Evolutionary conservation across 2,329 filamentous ascomycete species (phyloP).

Genomic region (Emmonsia crescens): DNA sequence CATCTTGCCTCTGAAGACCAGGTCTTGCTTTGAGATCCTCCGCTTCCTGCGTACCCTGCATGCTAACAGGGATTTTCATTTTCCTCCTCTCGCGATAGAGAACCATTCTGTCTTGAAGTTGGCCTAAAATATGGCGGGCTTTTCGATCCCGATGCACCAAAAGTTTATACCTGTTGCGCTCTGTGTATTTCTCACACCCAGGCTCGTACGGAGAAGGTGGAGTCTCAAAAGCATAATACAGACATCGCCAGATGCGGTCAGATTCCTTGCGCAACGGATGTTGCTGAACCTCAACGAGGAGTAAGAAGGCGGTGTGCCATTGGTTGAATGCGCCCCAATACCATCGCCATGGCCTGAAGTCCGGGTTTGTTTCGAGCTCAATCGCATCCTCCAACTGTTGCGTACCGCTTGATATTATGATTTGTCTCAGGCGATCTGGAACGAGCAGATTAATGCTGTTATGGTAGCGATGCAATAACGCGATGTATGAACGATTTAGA

Average conservation of each 20-base stretch:
- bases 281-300: conserved; percentile 57
- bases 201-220: conserved; percentile 40
- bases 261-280: conserved; percentile 48
- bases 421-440: conserved; percentile 48
- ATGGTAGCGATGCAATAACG: conserved; percentile 59
- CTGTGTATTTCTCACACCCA: conserved; percentile 1
- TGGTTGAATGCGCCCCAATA: conserved; percentile 61
- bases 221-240: conserved; percentile 59
- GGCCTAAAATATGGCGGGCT: conserved; percentile 48
- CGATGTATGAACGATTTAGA: conserved; percentile 52
- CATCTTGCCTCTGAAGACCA: background rate
- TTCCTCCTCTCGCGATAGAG: conserved; percentile 22
- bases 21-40: background rate
- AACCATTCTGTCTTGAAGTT: conserved; percentile 42
- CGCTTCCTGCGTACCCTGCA: conserved; percentile 5
- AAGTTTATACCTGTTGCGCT: conserved; percentile 11
- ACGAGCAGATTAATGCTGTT: conserved; percentile 26
- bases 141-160: conserved; percentile 42
- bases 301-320: conserved; percentile 58
- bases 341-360: conserved; percentile 54
- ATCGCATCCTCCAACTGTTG: conserved; percentile 46
- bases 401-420: conserved; percentile 53
- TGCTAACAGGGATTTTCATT: conserved; percentile 18
- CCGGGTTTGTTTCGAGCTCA: conserved; percentile 42
- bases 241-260: conserved; percentile 56